These are phyloP conservation scores for Bryoglossum gracile DNA, from an alignment of 495 filamentous ascomycete species.

Conservation along the genomic window DNA sequence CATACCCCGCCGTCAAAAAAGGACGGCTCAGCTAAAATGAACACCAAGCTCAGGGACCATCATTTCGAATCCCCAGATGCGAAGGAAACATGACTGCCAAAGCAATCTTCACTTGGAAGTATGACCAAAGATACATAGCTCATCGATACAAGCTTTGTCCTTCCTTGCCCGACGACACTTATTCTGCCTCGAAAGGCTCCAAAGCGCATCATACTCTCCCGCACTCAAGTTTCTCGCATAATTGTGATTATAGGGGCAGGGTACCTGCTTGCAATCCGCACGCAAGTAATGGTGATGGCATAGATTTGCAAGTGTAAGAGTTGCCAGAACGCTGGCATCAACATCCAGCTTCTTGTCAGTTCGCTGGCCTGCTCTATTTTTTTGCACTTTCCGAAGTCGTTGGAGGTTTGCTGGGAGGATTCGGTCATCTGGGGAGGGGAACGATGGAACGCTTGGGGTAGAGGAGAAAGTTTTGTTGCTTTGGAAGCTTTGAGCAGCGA, in stretches of 20 bases:
- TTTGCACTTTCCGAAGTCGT: constrained; percentile 4
- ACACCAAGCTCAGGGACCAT: too few relatives aligned
- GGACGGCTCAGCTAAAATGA: too few relatives aligned
- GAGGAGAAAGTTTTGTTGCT: too few relatives aligned
- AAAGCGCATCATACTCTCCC: constrained; percentile 8
- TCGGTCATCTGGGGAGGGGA: neutral
- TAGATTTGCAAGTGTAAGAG: constrained; percentile 2
- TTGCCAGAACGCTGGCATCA: neutral
- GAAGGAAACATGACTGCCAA: too few relatives aligned
- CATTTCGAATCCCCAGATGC: too few relatives aligned
- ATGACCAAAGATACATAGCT: constrained; percentile 9
- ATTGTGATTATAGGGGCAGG: constrained; percentile 1
- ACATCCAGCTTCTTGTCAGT: constrained; percentile 10
- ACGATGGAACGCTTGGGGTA: neutral
- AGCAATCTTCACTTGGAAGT: neutral
- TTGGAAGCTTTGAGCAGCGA: too few relatives aligned
- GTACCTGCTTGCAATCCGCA: constrained; percentile 2
- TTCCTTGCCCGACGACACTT: constrained; percentile 1
- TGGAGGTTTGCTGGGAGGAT: constrained; percentile 1
- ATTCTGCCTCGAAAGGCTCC: constrained; percentile 1
- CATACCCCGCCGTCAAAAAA: too few relatives aligned
- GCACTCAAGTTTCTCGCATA: neutral
- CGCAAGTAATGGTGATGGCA: constrained; percentile 14
- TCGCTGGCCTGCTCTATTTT: constrained; percentile 3
- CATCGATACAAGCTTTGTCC: constrained; percentile 2